A percentile compares a stretch with the other conserved stretches of the same genome.
These are phyloP conservation scores for Didymella pinodella DNA, from an alignment of 2,329 filamentous ascomycete genomes.

Conservation along the genomic window DNA sequence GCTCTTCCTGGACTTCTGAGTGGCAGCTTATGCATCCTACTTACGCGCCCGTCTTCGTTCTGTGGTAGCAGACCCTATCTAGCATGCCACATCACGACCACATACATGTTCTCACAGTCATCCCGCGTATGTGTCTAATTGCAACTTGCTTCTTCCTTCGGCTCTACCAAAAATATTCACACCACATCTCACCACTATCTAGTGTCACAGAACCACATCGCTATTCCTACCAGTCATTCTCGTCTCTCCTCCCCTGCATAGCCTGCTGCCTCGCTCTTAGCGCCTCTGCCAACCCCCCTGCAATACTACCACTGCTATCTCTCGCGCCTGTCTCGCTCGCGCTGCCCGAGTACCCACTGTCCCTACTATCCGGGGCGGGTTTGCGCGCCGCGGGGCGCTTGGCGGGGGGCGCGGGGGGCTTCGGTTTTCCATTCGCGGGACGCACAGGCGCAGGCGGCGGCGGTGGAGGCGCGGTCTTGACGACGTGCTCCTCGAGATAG, in stretches of 20 bases:
- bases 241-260: conserved; percentile 54
- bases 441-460: conserved; percentile 61
- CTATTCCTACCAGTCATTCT: conserved; percentile 46
- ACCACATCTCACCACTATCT: not conserved
- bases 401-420: conserved; percentile 77
- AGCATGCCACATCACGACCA: not conserved
- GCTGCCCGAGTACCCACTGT: conserved; percentile 61
- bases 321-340: conserved; percentile 50
- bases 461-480: conserved; percentile 63
- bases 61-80: not conserved
- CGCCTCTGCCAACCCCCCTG: conserved; percentile 60
- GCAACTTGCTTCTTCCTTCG: not conserved
- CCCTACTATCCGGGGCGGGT: conserved; percentile 73
- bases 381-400: conserved; percentile 81
- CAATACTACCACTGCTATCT: conserved; percentile 54
- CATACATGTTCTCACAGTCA: not conserved
- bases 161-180: not conserved
- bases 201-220: too few relatives aligned
- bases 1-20: not conserved
- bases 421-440: conserved; percentile 73
- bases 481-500: conserved; percentile 84
- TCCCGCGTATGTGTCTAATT: not conserved
- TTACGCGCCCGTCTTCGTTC: not conserved
- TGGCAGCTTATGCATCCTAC: not conserved
- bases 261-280: conserved; percentile 59